A percentile compares a stretch with the other conserved stretches of the same genome.
These are phyloP conservation scores for Laburnicola sp. DNA, from an alignment of 2,329 filamentous ascomycete genomes.

Conservation along the genomic window DNA sequence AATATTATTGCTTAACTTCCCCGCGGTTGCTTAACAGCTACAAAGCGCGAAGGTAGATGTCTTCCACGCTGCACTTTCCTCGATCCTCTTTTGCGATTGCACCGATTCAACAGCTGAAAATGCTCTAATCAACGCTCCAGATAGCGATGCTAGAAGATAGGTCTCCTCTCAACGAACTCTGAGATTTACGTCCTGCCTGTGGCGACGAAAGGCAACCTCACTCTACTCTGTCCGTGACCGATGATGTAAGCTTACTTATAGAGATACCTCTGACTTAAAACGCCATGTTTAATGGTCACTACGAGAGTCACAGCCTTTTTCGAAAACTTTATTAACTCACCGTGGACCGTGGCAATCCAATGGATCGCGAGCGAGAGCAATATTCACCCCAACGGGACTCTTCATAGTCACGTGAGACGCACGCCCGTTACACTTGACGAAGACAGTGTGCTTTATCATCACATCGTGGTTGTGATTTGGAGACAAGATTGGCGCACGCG, in stretches of 20 bases:
- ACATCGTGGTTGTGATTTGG: neutral
- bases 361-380: neutral
- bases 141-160: too few species aligned
- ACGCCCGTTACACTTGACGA: neutral
- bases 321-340: neutral
- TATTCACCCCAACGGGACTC: neutral
- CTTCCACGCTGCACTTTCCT: too few species aligned
- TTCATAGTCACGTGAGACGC: constrained; percentile 5
- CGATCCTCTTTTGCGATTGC: too few species aligned
- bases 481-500: neutral
- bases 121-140: too few species aligned
- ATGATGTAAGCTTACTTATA: neutral
- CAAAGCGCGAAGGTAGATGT: too few species aligned
- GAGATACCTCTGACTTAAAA: constrained; percentile 2
- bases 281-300: neutral
- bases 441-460: neutral
- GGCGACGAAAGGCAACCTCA: too few species aligned
- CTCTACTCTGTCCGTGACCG: neutral
- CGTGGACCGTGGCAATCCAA: neutral
- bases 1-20: too few species aligned
- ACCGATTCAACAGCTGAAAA: too few species aligned
- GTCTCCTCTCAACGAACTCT: too few species aligned
- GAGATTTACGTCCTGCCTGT: too few species aligned
- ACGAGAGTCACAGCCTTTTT: neutral
- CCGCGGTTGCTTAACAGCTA: too few species aligned